Conservation (phyloP, 1,284 basidiomycete species). For the Schizopora paradoxa region DNA sequence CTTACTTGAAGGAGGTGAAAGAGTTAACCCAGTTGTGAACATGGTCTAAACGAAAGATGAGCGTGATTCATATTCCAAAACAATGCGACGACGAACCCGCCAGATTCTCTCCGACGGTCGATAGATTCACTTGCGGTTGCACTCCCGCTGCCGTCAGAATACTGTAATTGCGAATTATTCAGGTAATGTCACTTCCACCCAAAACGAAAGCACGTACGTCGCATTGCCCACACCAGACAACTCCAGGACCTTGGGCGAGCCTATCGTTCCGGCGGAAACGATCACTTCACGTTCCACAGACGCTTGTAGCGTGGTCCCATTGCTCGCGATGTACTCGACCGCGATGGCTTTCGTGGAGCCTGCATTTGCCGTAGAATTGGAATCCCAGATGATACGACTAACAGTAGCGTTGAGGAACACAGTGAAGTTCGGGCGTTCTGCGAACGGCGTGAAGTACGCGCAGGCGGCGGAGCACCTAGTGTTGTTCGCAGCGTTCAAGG, state of each 20-base stretch:
- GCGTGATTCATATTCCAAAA: neutral
- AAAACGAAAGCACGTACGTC: conserved; percentile 5
- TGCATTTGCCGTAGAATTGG: neutral
- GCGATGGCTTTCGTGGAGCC: conserved; percentile 4
- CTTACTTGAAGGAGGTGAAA: conserved; percentile 12
- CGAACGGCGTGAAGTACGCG: conserved; percentile 15
- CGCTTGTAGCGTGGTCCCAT: conserved; percentile 1
- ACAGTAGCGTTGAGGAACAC: conserved; percentile 11
- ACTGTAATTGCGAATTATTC: conserved; percentile 5
- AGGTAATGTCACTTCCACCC: neutral
- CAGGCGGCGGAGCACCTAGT: conserved; percentile 18
- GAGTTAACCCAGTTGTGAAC: conserved; percentile 14
- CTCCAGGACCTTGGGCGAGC: conserved; percentile 24
- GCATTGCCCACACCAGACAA: conserved; percentile 27
- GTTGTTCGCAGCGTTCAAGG: conserved; percentile 15
- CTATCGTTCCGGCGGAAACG: conserved; percentile 16
- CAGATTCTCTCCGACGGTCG: conserved; percentile 2
- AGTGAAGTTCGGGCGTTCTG: conserved; percentile 11
- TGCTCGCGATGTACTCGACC: conserved; percentile 11
- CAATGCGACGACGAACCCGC: neutral
- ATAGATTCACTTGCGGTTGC: neutral
- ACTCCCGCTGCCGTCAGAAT: neutral
- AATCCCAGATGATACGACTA: conserved; percentile 15
- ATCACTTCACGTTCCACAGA: conserved; percentile 15
- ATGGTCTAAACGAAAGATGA: conserved; percentile 6